These are phyloP conservation scores for Colletotrichum acutatum DNA, from an alignment of 2,329 filamentous ascomycete genomes.

Conservation along the genomic window DNA sequence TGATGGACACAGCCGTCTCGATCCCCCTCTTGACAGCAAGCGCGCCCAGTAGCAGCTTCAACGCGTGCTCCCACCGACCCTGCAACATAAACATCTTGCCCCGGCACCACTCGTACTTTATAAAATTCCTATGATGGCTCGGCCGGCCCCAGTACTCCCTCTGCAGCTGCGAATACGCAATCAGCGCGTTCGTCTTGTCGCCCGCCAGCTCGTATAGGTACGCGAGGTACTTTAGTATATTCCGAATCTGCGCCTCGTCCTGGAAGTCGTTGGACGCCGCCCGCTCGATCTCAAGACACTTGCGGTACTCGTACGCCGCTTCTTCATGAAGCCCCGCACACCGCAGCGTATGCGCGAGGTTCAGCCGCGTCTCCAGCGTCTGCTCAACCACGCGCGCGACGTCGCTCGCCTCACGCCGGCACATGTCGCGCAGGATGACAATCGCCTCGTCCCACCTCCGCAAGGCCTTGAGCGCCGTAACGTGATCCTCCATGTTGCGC, in stretches of 20 bases:
- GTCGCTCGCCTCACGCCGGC: constrained; percentile 29
- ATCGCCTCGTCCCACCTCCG: constrained; percentile 34
- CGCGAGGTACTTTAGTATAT: constrained; percentile 34
- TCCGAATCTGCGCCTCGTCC: constrained; percentile 31
- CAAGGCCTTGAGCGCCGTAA: constrained; percentile 28
- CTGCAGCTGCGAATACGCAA: constrained; percentile 35
- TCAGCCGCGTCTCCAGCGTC: constrained; percentile 28
- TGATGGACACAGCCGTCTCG: constrained; percentile 24
- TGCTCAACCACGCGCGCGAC: constrained; percentile 25
- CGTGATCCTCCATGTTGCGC: constrained; percentile 35
- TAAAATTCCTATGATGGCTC: constrained; percentile 25
- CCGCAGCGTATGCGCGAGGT: constrained; percentile 33
- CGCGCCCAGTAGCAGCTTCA: constrained; percentile 32
- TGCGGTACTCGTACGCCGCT: constrained; percentile 36
- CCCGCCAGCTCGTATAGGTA: constrained; percentile 33
- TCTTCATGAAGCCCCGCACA: constrained; percentile 28
- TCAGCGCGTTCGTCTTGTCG: constrained; percentile 25
- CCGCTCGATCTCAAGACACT: constrained; percentile 34
- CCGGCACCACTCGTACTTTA: constrained; percentile 33
- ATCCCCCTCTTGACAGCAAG: constrained; percentile 26
- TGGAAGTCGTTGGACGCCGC: constrained; percentile 22
- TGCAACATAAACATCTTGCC: constrained; percentile 37
- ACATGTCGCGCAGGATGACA: constrained; percentile 33
- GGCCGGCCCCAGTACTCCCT: constrained; percentile 30
- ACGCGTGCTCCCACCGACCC: constrained; percentile 30